Percentiles rank a stretch among this genome's conserved stretches.
These are phyloP conservation scores for Sporothrix pseudoabietina DNA, from an alignment of 2,329 filamentous ascomycete genomes.

Conservation along the genomic window DNA sequence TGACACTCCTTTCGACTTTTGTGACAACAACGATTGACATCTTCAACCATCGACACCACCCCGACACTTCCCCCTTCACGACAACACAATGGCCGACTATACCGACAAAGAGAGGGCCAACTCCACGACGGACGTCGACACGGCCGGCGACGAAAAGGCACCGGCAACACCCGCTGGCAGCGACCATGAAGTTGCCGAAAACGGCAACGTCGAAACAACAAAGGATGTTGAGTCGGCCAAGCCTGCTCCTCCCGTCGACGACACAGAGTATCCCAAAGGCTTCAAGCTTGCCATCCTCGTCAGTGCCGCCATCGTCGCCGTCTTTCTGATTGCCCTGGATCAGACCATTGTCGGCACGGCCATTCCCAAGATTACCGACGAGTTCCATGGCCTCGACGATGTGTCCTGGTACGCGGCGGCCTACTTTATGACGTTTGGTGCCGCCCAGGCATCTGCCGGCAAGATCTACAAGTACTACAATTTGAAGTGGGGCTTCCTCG, in stretches of 20 bases:
- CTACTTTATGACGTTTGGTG: constrained; percentile 25
- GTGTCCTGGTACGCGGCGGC: constrained; percentile 26
- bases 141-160: background rate
- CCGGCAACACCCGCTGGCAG: background rate
- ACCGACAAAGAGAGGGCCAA: background rate
- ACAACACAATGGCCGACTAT: background rate
- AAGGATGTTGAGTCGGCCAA: background rate
- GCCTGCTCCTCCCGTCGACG: background rate
- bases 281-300: background rate
- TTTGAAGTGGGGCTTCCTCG: background rate
- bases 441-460: constrained; percentile 3
- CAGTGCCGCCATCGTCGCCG: background rate
- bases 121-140: constrained; percentile 14
- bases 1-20: background rate
- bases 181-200: background rate
- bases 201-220: background rate
- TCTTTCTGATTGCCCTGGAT: constrained; percentile 5
- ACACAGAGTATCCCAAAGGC: background rate
- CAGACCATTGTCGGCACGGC: constrained; percentile 27
- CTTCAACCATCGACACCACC: background rate
- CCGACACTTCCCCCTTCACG: no score
- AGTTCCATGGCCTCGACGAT: constrained; percentile 26
- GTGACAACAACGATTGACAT: background rate
- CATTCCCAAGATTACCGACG: constrained; percentile 27
- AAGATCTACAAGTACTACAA: constrained; percentile 24